Evolutionary conservation across 345 rosid genomes (phyloP).

Genomic region (Reutealis trisperma): DNA sequence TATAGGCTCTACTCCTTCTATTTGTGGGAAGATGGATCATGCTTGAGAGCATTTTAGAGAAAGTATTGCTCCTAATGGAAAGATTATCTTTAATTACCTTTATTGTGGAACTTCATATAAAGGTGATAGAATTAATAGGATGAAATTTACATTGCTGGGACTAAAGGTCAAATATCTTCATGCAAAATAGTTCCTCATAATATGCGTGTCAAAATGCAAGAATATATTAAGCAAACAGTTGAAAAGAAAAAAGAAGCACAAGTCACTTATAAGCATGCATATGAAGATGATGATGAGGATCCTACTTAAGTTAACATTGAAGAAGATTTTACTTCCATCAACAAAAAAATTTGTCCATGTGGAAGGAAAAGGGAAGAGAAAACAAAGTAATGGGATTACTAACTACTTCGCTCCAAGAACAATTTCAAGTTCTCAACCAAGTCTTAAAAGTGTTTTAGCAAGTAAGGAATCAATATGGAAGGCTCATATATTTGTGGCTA

Average conservation of each 20-base stretch:
- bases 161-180: neutral
- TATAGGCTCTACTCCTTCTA: too few relatives aligned
- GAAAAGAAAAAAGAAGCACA: neutral
- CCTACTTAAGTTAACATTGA: neutral
- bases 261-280: neutral
- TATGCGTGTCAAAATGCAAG: neutral
- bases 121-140: neutral
- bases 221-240: neutral
- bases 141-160: neutral
- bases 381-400: too few relatives aligned
- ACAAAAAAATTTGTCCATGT: neutral
- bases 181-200: too few relatives aligned
- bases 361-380: neutral
- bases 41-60: neutral
- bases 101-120: neutral
- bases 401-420: too few relatives aligned
- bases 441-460: too few relatives aligned
- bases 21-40: neutral
- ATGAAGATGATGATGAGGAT: neutral
- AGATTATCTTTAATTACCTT: neutral
- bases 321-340: neutral
- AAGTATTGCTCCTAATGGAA: neutral
- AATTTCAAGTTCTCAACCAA: too few relatives aligned
- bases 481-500: too few relatives aligned
- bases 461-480: too few relatives aligned